Evolutionary conservation across 371 early-diverging fungal genomes (phyloP).

Genomic region (Mucor ambiguus): DNA sequence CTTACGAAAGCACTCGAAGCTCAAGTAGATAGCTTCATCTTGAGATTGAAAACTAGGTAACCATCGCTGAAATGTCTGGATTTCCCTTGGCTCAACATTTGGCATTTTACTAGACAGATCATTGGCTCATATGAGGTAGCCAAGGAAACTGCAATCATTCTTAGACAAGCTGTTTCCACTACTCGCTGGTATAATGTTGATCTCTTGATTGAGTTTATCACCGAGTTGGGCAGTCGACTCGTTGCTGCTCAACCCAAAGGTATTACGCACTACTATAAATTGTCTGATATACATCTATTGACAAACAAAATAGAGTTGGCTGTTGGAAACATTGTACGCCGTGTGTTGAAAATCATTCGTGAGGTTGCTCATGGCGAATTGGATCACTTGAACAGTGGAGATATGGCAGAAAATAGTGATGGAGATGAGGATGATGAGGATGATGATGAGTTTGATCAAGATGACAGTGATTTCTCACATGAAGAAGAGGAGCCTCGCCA

Average conservation of each 20-base stretch:
- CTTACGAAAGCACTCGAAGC: slow-evolving; percentile 43
- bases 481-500: neutral
- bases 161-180: slow-evolving; percentile 78
- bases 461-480: slow-evolving; percentile 3
- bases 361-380: slow-evolving; percentile 65
- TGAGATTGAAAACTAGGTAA: slow-evolving; percentile 62
- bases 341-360: slow-evolving; percentile 83
- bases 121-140: slow-evolving; percentile 77
- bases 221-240: slow-evolving; percentile 69
- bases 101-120: slow-evolving; percentile 59
- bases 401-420: neutral
- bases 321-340: slow-evolving; percentile 85
- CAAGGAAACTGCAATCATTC: slow-evolving; percentile 77
- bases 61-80: neutral
- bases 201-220: slow-evolving; percentile 62
- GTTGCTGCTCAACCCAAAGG: slow-evolving; percentile 83
- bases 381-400: slow-evolving; percentile 7
- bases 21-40: slow-evolving; percentile 54
- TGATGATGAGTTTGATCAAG: neutral
- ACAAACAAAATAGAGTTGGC: slow-evolving; percentile 70
- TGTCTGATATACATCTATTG: neutral
- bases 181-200: slow-evolving; percentile 74
- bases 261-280: slow-evolving; percentile 11
- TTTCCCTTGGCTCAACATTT: neutral
- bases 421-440: slow-evolving; percentile 21